Percentiles rank a stretch among this genome's conserved stretches.
Conservation (phyloP, 805 yeast genomes). For the Wickerhamomyces mucosus region DNA sequence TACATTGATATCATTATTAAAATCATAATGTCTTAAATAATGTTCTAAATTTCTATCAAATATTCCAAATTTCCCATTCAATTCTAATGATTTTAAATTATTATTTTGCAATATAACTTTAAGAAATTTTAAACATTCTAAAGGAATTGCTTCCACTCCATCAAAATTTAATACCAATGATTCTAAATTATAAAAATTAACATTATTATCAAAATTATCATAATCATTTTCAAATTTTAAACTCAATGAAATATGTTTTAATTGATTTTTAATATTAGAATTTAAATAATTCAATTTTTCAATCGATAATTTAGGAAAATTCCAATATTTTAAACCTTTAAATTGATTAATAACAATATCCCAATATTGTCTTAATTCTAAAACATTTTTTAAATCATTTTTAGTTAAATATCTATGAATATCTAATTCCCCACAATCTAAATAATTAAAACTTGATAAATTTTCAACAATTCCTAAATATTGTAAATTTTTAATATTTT, state of each 20-base stretch:
- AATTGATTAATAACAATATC: constrained; percentile 10
- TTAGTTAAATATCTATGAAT: constrained; percentile 6
- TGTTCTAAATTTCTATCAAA: constrained; percentile 13
- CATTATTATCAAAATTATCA: background rate
- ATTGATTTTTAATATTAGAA: constrained; percentile 1
- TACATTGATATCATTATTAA: constrained; percentile 5
- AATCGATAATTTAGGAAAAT: constrained; percentile 12
- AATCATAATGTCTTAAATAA: constrained; percentile 10
- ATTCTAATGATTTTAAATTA: constrained; percentile 7
- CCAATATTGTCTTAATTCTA: constrained; percentile 15
- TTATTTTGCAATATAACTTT: background rate
- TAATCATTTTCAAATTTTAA: constrained; percentile 1
- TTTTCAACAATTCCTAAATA: constrained; percentile 18
- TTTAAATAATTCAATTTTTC: constrained; percentile 8
- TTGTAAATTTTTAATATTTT: constrained; percentile 1
- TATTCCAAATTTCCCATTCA: constrained; percentile 15
- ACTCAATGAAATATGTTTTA: constrained; percentile 7
- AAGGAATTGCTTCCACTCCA: background rate
- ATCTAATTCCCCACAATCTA: constrained; percentile 17
- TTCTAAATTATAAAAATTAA: background rate
- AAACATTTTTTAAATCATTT: constrained; percentile 8
- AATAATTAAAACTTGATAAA: constrained; percentile 10
- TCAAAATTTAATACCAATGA: background rate
- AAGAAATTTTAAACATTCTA: background rate
- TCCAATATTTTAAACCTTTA: constrained; percentile 8